Evolutionary conservation across 2,329 filamentous ascomycete species (phyloP), one percentile per base, ranked within the genome.

Genomic region (Ophiostoma quercus): DNA sequence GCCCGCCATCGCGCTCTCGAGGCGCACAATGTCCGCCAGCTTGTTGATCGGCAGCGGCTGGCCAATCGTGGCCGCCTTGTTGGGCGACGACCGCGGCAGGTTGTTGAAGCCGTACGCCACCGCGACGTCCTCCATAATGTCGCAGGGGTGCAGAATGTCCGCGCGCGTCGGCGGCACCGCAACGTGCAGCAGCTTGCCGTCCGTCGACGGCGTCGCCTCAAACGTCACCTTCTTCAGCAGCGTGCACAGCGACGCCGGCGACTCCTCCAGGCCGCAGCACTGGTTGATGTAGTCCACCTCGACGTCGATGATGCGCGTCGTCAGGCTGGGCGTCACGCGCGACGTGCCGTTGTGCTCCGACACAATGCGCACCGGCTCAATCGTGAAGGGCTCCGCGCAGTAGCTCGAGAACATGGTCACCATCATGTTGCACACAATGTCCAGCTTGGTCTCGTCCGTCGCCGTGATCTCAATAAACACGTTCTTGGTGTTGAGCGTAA

Each of bases 51-150:
- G 87, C 11, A 98, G 85, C 11, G 94, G 92, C 70, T 92, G 90
- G 66, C 92, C 96, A 72, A 97, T 88, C 6, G 92, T 95, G 69
- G 90, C 91, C 32, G 91, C 90, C 77, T 93, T 94, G 79, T 89
- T 93, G 9, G 94, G 93, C 76, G 94, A 92, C 67, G 90, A 88
- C 68, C 93, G 90, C 0, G 94, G 94, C 22, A 99, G 89, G 73
- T 91, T 92, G 84, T 99, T 99, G 86, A 97, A 99, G 74, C 96
- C 95, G 79, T 98, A 97, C 68, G 92, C 93, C 74, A 99, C 95
- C 57, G 93, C 95, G 25, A 96, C 89, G 78, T 99, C 96, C 82
- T 99, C 95, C 94, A 99, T 99, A 74, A 99, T 92, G 78, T 99
- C 95, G 76, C 93, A 96, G 77, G 97, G 91, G 80, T 99, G 95